Conservation (phyloP, 306 rosid genomes). For the Lathyrus sativus region DNA sequence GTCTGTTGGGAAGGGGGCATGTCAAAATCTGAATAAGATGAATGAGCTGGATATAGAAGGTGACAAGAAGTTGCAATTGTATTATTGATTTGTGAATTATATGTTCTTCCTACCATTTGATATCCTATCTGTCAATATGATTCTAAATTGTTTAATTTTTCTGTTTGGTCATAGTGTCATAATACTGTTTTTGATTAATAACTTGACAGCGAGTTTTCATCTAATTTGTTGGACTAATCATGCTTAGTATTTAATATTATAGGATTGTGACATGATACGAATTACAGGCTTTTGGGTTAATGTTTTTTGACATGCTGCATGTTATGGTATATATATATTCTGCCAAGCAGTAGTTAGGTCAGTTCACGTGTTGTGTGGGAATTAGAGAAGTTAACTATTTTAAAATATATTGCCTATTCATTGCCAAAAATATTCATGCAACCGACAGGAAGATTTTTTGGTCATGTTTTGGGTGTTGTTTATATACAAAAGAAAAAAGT, state of each 20-base stretch:
- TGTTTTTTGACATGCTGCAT: conserved; percentile 18
- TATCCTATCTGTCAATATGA: conserved; percentile 52
- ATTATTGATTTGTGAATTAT: conserved; percentile 52
- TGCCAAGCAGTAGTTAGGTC: conserved; percentile 26
- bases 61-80: conserved; percentile 61
- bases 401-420: neutral
- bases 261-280: conserved; percentile 3
- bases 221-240: conserved; percentile 23
- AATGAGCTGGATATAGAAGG: conserved; percentile 75
- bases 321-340: neutral
- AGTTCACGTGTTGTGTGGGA: neutral
- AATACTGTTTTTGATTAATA: conserved; percentile 10
- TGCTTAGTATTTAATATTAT: conserved; percentile 1
- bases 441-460: neutral
- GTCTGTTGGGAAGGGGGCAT: conserved; percentile 63
- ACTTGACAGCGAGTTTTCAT: conserved; percentile 34
- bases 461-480: neutral
- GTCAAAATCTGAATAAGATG: conserved; percentile 56
- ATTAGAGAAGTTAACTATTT: conserved; percentile 11
- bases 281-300: neutral
- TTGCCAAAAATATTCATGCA: conserved; percentile 12
- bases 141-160: conserved; percentile 38
- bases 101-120: conserved; percentile 55
- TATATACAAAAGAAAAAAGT: neutral
- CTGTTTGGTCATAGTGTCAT: conserved; percentile 30